A percentile compares a stretch with the other conserved stretches of the same genome.
These are phyloP conservation scores for Cladosporium oxysporum DNA, from an alignment of 2,329 filamentous ascomycete species.

Conservation along the genomic window DNA sequence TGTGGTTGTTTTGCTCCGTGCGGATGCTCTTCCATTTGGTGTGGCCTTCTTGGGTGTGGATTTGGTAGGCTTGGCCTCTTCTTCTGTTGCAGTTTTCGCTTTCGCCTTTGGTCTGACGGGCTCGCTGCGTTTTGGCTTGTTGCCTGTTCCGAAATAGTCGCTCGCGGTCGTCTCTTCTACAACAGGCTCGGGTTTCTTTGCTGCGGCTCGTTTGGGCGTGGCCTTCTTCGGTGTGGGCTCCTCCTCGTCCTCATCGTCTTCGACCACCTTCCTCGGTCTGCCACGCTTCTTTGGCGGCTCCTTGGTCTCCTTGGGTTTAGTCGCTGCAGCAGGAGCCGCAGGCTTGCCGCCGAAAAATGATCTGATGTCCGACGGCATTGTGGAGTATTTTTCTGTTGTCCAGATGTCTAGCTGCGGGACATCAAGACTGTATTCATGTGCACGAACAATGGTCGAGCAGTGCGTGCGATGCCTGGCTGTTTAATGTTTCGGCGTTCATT, in stretches of 20 bases:
- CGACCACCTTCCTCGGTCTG: conserved; percentile 66
- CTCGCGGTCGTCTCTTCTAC: conserved; percentile 60
- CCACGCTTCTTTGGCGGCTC: conserved; percentile 45
- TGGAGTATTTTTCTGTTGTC: conserved; percentile 10
- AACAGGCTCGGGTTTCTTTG: conserved; percentile 38
- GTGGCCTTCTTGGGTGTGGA: conserved; percentile 42
- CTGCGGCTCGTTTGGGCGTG: conserved; percentile 57
- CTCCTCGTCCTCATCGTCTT: conserved; percentile 78
- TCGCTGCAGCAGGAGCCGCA: conserved; percentile 51
- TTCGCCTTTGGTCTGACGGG: conserved; percentile 30
- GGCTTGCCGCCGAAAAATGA: conserved; percentile 85
- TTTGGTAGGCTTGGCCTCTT: conserved; percentile 27
- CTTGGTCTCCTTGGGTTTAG: conserved; percentile 28
- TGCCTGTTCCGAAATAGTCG: conserved; percentile 61
- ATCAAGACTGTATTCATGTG: not conserved
- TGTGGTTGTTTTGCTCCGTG: conserved; percentile 45
- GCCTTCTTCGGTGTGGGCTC: conserved; percentile 33
- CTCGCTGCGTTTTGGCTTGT: conserved; percentile 55
- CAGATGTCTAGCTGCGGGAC: not conserved
- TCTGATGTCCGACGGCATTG: conserved; percentile 83
- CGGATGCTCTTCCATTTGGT: conserved; percentile 40
- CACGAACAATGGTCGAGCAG: not conserved
- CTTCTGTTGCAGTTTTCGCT: conserved; percentile 25
- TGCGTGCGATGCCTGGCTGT: not conserved
- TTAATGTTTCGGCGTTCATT: conserved; percentile 11